phyloP scores from a whole-genome alignment of 805 yeast species.

The Candida sithepensis region DNA sequence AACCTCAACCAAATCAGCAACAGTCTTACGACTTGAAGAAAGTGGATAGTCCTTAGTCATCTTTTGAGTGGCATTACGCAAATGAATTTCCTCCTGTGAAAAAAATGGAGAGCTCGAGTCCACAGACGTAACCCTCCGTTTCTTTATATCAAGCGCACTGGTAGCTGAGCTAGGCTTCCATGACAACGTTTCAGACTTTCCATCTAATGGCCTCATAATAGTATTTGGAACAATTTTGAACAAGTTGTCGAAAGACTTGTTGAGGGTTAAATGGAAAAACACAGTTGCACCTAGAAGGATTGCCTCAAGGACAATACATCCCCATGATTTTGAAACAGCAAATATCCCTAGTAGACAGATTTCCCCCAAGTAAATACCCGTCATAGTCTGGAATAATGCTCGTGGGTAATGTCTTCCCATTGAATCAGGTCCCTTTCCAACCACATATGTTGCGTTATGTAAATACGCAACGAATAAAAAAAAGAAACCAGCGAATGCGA shows the following conservation, averaged over 20 bases:
- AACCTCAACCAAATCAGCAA: conserved; percentile 21
- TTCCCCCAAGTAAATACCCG: conserved; percentile 86
- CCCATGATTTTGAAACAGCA: conserved; percentile 93
- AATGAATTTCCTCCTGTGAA: conserved; percentile 12
- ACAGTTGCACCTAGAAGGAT: conserved; percentile 62
- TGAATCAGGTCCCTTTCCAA: conserved; percentile 62
- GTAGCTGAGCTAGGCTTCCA: conserved; percentile 25
- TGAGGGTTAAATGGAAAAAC: conserved; percentile 64
- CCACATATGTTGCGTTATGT: conserved; percentile 73
- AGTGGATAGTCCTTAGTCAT: background rate
- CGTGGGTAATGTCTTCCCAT: conserved; percentile 85
- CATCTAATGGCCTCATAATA: conserved; percentile 75
- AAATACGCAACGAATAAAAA: conserved; percentile 73
- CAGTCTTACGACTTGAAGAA: background rate
- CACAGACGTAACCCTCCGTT: background rate
- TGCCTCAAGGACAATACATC: conserved; percentile 77
- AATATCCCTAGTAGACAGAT: conserved; percentile 82
- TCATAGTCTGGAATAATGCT: conserved; percentile 83
- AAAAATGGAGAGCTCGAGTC: conserved; percentile 17
- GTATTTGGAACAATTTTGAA: conserved; percentile 60
- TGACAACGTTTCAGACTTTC: conserved; percentile 61
- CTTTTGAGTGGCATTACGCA: background rate
- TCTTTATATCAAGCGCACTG: background rate
- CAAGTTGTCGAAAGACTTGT: conserved; percentile 62
- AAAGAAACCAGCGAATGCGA: conserved; percentile 67